These are phyloP conservation scores for Rubus idaeus DNA, from an alignment of 306 rosid genomes.

Conservation along the genomic window DNA sequence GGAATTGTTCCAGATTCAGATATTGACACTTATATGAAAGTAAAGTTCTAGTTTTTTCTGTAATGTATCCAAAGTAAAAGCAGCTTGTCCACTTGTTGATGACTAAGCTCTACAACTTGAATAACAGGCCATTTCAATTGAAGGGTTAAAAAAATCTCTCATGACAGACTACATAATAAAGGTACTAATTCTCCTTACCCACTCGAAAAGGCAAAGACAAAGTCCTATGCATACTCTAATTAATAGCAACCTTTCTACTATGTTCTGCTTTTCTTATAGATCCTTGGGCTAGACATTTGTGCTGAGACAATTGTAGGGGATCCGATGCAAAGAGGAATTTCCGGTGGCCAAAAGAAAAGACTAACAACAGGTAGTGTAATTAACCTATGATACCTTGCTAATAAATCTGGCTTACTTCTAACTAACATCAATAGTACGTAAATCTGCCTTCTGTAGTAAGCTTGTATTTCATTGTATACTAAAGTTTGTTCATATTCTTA, in stretches of 20 bases:
- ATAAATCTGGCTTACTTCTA: not conserved
- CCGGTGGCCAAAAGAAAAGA: constrained; percentile 65
- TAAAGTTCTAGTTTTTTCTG: not conserved
- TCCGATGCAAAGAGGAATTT: constrained; percentile 51
- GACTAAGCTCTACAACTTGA: constrained; percentile 9
- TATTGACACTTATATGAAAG: constrained; percentile 32
- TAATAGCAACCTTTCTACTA: not conserved
- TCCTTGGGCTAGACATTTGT: constrained; percentile 57
- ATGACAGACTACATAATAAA: constrained; percentile 51
- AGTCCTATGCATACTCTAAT: not conserved
- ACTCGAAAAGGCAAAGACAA: not conserved
- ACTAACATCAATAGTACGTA: not conserved
- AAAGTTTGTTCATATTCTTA: not conserved
- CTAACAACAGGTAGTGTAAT: constrained; percentile 51
- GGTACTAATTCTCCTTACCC: constrained; percentile 30
- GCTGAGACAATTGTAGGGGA: constrained; percentile 54
- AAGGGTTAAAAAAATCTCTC: constrained; percentile 39
- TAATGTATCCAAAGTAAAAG: no score
- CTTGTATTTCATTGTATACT: not conserved
- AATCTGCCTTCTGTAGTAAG: not conserved
- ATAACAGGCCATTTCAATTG: constrained; percentile 53
- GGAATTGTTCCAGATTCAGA: constrained; percentile 34
- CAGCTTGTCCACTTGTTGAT: not conserved
- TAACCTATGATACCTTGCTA: not conserved
- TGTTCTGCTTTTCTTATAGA: constrained; percentile 15